Conservation (phyloP, 345 rosid genomes). For the Eucalyptus tenuipes region DNA sequence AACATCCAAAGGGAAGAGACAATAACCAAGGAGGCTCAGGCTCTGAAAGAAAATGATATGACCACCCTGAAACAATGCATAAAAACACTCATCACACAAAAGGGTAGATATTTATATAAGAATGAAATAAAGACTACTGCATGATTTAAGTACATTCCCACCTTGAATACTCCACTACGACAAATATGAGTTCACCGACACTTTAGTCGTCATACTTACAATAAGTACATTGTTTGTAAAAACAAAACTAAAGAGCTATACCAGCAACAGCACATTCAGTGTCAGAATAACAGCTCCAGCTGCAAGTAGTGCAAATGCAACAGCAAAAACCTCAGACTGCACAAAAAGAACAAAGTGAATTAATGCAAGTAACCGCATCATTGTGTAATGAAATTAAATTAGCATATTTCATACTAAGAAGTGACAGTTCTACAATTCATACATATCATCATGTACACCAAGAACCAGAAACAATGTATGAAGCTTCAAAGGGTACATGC, state of each 20-base stretch:
- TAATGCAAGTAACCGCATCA: neutral
- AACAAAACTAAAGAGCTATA: constrained; percentile 7
- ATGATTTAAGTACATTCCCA: neutral
- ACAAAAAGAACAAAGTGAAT: neutral
- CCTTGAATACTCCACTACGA: neutral
- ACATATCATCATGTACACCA: neutral
- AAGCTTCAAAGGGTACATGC: neutral
- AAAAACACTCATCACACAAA: neutral
- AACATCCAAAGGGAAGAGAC: constrained; percentile 76
- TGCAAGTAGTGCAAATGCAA: constrained; percentile 94
- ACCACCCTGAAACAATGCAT: constrained; percentile 51
- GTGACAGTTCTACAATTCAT: neutral
- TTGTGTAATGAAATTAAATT: neutral
- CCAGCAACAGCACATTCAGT: constrained; percentile 84
- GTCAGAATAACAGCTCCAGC: constrained; percentile 95
- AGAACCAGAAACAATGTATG: neutral
- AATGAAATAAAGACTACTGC: neutral
- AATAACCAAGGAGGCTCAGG: constrained; percentile 72
- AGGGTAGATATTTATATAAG: neutral
- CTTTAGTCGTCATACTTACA: neutral
- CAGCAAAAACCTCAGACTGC: constrained; percentile 95
- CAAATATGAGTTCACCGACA: neutral
- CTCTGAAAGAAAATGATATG: constrained; percentile 89
- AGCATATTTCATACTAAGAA: neutral
- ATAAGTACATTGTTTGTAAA: neutral